A percentile compares a stretch with the other conserved stretches of the same genome.
phyloP scores from a whole-genome alignment of 805 yeast species.

The Yarrowia keelungensis region DNA sequence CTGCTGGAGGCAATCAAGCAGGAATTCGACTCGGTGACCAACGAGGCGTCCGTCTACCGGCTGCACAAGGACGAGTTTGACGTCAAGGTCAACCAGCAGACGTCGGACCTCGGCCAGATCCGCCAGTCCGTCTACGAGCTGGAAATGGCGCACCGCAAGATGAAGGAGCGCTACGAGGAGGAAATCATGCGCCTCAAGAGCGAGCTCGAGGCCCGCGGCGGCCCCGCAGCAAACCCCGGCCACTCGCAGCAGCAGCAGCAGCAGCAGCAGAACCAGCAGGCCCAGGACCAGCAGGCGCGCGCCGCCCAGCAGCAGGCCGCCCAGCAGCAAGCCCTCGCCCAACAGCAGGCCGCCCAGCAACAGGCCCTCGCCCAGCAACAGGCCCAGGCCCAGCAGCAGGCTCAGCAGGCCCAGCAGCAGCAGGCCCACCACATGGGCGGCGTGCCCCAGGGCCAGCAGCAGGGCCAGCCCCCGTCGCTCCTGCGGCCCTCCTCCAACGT shows the following conservation, averaged over 20 bases:
- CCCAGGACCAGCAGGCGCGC: slow-evolving; percentile 50
- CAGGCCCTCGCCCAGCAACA: slow-evolving; percentile 42
- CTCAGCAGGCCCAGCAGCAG: slow-evolving; percentile 1
- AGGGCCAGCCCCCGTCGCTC: slow-evolving; percentile 46
- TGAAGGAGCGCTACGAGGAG: slow-evolving; percentile 95
- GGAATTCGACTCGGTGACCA: slow-evolving; percentile 84
- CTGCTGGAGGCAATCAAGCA: slow-evolving; percentile 89
- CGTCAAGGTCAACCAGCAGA: slow-evolving; percentile 74
- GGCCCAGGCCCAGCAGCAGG: slow-evolving; percentile 36
- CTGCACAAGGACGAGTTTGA: slow-evolving; percentile 94
- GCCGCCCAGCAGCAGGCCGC: slow-evolving; percentile 46
- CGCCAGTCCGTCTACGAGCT: slow-evolving; percentile 93
- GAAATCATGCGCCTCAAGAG: slow-evolving; percentile 85
- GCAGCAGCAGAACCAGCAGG: slow-evolving; percentile 43
- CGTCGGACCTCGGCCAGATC: slow-evolving; percentile 90
- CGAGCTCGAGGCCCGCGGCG: slow-evolving; percentile 82
- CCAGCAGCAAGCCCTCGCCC: slow-evolving; percentile 47
- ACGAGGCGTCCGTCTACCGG: slow-evolving; percentile 84
- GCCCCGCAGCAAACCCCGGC: slow-evolving; percentile 56
- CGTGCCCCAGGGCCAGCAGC: slow-evolving; percentile 42
- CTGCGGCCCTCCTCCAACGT: slow-evolving; percentile 47
- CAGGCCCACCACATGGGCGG: slow-evolving; percentile 41
- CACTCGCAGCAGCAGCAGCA: slow-evolving; percentile 47
- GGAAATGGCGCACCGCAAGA: slow-evolving; percentile 91
- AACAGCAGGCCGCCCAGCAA: slow-evolving; percentile 43